These are phyloP conservation scores for Eragrostis tef DNA, from an alignment of 202 grass and related monocot species.

Conservation along the genomic window DNA sequence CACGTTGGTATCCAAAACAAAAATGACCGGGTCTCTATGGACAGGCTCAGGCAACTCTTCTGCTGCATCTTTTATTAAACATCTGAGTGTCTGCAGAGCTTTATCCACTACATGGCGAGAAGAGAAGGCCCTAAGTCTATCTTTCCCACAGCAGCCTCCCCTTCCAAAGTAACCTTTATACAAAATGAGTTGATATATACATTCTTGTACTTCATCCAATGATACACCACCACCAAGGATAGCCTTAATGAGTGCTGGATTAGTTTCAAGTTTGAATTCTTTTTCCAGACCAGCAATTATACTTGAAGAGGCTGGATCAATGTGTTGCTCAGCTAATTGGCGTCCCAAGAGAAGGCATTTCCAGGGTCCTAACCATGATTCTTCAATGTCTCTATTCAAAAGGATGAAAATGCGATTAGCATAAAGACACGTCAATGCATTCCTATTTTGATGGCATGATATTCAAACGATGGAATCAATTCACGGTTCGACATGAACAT, in stretches of 20 bases:
- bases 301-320: conserved; percentile 39
- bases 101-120: conserved; percentile 46
- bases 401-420: conserved; percentile 36
- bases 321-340: conserved; percentile 50
- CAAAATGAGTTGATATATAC: conserved; percentile 67
- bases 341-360: conserved; percentile 79
- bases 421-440: conserved; percentile 28
- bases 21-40: conserved; percentile 79
- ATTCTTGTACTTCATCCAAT: conserved; percentile 66
- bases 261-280: conserved; percentile 52
- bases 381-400: conserved; percentile 71
- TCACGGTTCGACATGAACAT: conserved; percentile 39
- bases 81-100: conserved; percentile 39
- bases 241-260: conserved; percentile 60
- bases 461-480: conserved; percentile 32
- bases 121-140: conserved; percentile 66
- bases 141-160: conserved; percentile 74
- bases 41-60: conserved; percentile 40
- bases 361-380: conserved; percentile 92
- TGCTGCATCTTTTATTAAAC: conserved; percentile 51
- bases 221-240: conserved; percentile 67
- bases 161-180: conserved; percentile 83
- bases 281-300: conserved; percentile 57
- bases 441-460: background rate
- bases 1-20: conserved; percentile 82